Evolutionary conservation across 306 rosid genomes (phyloP).

Genomic region (Spatholobus suberectus): DNA sequence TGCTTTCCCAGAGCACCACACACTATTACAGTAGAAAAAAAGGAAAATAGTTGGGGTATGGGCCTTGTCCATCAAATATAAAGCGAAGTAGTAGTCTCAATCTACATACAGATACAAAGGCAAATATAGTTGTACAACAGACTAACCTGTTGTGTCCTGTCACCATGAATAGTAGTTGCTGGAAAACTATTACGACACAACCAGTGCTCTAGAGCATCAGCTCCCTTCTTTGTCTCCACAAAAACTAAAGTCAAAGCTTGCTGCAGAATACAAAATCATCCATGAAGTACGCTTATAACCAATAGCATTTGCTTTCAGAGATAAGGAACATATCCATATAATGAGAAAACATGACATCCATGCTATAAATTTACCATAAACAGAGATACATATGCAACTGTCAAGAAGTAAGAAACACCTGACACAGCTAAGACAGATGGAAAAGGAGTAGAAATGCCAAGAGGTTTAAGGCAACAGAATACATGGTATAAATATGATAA

Average conservation of each 20-base stretch:
- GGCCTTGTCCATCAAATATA: background rate
- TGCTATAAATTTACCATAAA: background rate
- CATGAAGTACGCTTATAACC: background rate
- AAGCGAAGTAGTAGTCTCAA: background rate
- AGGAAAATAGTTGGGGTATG: background rate
- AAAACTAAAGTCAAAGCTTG: slow-evolving; percentile 94
- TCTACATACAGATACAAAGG: background rate
- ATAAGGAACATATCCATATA: background rate
- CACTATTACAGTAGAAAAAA: background rate
- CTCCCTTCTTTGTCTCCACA: slow-evolving; percentile 99
- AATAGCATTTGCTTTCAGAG: background rate
- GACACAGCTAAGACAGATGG: background rate
- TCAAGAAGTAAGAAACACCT: background rate
- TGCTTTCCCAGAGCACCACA: background rate
- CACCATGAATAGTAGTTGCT: slow-evolving; percentile 98
- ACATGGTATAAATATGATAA: slow-evolving; percentile 5
- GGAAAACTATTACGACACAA: slow-evolving; percentile 80
- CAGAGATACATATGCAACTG: background rate
- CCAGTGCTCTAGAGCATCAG: slow-evolving; percentile 95
- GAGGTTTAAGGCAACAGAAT: background rate
- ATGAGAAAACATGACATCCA: background rate
- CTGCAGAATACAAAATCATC: slow-evolving; percentile 53
- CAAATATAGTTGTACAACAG: slow-evolving; percentile 12
- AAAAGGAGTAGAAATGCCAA: slow-evolving; percentile 21
- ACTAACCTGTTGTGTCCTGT: slow-evolving; percentile 94